Evolutionary conservation across 768 basidiomycete genomes (phyloP), one percentile per base, ranked within the genome.

Genomic region (Aureoboletus auriporus): DNA sequence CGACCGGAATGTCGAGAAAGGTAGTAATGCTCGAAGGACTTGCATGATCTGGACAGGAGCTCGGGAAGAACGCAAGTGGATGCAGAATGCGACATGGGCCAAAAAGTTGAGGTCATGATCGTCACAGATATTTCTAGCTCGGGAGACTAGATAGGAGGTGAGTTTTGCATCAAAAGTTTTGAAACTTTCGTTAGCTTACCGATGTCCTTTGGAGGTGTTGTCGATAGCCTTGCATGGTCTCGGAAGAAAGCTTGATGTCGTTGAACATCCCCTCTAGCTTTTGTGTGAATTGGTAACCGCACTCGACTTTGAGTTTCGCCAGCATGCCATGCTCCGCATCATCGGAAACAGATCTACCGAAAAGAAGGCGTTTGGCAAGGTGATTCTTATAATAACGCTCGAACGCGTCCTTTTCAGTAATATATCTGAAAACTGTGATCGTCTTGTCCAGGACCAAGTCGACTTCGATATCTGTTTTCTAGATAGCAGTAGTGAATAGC

Each of bases 241-340:
- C 96, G 16, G 73, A 68, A 6, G 92, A 95, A 27, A 94, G 66
- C 59, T 83, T 89, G 83, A 99, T 93, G 63, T 98, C 95, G 55
- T 91, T 79, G 80, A 99, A 96, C 95, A 99, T 99, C 49, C 94
- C 94, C 67, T 99, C 94, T 60, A 98, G 74, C 66, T 94, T 94
- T 69, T 95, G 92, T 1, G 96, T 98, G 68, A 98, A 99, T 63
- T 95, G 92, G 58, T 85, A 86, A 7, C 95, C 95, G 60, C 89
- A 94, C 70, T 98, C 95, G 23, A 95, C 79, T 71, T 97, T 97
- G 60, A 99, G 82, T 69, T 96, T 97, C 39, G 92, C 86, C 2
- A 99, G 79, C 93, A 99, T 97, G 49, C 88, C 91, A 39, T 89
- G 86, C 63, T 99, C 96, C 4, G 96, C 94, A 67, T 99, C 96